Conservation (phyloP, 306 rosid species). For the Gillenia trifoliata region DNA sequence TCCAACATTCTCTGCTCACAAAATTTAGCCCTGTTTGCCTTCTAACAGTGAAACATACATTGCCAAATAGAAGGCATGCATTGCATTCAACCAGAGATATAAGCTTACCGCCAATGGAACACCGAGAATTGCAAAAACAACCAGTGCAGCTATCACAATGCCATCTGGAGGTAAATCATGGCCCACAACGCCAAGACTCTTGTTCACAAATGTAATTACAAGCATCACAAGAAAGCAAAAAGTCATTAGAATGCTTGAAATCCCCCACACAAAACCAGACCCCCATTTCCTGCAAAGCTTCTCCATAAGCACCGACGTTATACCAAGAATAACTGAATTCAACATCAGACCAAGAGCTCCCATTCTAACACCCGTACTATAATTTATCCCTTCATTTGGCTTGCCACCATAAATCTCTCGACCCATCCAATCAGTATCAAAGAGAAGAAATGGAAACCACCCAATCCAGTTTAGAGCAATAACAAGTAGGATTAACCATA, state of each 20-base stretch:
- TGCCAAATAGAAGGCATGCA: background rate
- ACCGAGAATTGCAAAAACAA: slow-evolving; percentile 73
- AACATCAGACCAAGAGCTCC: slow-evolving; percentile 90
- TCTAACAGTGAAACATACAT: background rate
- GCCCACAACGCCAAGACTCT: slow-evolving; percentile 39
- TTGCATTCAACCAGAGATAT: slow-evolving; percentile 23
- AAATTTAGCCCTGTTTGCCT: background rate
- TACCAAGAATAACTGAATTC: slow-evolving; percentile 86
- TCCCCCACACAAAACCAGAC: slow-evolving; percentile 85
- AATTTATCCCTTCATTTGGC: slow-evolving; percentile 70
- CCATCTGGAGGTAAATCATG: slow-evolving; percentile 59
- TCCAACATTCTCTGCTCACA: background rate
- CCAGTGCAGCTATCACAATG: slow-evolving; percentile 59
- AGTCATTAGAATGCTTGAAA: slow-evolving; percentile 78
- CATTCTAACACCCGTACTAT: slow-evolving; percentile 82
- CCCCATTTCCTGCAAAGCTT: slow-evolving; percentile 84
- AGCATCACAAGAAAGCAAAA: slow-evolving; percentile 75
- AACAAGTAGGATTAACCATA: slow-evolving; percentile 76
- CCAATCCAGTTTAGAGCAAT: slow-evolving; percentile 87
- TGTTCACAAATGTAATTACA: slow-evolving; percentile 62
- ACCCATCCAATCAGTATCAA: slow-evolving; percentile 99
- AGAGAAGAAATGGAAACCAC: slow-evolving; percentile 93
- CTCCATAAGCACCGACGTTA: slow-evolving; percentile 86
- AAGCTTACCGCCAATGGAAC: slow-evolving; percentile 78
- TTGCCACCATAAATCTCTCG: slow-evolving; percentile 95